A percentile compares a stretch with the other conserved stretches of the same genome.
These are phyloP conservation scores for Termitomyces heimii DNA, from an alignment of 768 basidiomycete species.

Conservation along the genomic window DNA sequence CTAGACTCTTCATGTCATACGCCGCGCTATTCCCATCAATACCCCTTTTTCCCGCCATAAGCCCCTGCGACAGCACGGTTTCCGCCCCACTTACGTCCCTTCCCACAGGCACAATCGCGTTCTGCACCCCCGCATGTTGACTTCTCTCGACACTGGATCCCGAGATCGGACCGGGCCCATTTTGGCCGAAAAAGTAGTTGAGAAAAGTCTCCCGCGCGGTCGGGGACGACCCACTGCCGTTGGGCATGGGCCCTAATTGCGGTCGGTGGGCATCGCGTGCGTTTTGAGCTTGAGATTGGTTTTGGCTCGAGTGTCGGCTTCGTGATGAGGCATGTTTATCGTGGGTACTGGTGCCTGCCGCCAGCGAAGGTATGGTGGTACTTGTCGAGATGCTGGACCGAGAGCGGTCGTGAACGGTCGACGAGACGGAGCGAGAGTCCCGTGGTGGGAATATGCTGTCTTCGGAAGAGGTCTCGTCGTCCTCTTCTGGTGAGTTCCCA, in stretches of 20 bases:
- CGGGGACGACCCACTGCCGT: conserved; percentile 32
- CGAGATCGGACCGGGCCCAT: conserved; percentile 68
- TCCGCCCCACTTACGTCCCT: conserved; percentile 60
- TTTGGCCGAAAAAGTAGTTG: conserved; percentile 96
- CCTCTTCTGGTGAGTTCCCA: conserved; percentile 36
- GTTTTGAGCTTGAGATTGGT: conserved; percentile 10
- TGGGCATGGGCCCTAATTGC: conserved; percentile 25
- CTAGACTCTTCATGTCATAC: conserved; percentile 98
- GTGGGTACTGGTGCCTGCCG: conserved; percentile 20
- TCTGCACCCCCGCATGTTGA: conserved; percentile 10
- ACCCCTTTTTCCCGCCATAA: conserved; percentile 61
- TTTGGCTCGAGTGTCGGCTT: conserved; percentile 13
- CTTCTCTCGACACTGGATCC: conserved; percentile 45
- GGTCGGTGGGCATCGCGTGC: conserved; percentile 20
- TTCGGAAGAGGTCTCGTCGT: conserved; percentile 60
- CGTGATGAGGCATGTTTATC: conserved; percentile 32
- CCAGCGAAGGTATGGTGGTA: conserved; percentile 18
- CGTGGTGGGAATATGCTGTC: conserved; percentile 50
- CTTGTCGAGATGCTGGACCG: conserved; percentile 37
- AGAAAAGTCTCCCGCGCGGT: conserved; percentile 88
- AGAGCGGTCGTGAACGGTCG: conserved; percentile 70
- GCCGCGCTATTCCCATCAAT: conserved; percentile 78
- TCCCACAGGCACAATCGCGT: conserved; percentile 45
- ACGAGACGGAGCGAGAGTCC: conserved; percentile 67
- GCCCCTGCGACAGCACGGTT: conserved; percentile 43